Evolutionary conservation across 2,329 filamentous ascomycete species (phyloP).

Genomic region (Verticillium zaregamsianum): DNA sequence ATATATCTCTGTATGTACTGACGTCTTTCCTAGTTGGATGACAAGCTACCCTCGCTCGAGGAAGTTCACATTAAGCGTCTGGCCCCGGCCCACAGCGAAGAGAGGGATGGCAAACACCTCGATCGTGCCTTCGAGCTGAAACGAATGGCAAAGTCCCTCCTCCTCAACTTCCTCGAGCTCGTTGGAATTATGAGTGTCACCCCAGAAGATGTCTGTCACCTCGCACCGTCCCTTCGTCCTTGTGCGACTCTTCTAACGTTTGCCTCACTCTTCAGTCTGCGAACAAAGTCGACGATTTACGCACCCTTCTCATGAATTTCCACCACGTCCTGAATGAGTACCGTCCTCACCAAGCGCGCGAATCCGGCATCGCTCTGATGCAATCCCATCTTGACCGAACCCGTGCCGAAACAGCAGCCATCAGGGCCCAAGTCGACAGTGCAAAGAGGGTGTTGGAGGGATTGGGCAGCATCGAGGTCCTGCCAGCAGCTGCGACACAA

Average conservation of each 20-base stretch:
- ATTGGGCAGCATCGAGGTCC: constrained; percentile 50
- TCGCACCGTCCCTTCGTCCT: not conserved
- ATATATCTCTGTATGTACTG: not conserved
- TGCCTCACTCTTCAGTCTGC: constrained; percentile 41
- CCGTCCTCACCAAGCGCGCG: constrained; percentile 84
- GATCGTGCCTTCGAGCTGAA: constrained; percentile 67
- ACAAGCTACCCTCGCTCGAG: constrained; percentile 62
- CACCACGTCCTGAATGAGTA: constrained; percentile 94
- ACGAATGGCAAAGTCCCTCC: constrained; percentile 74
- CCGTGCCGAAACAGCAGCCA: constrained; percentile 66
- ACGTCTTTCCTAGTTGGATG: constrained; percentile 41
- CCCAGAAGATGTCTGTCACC: constrained; percentile 45
- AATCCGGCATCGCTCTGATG: constrained; percentile 83
- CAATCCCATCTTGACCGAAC: constrained; percentile 74
- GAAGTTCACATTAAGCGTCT: constrained; percentile 60
- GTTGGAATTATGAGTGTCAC: constrained; percentile 66
- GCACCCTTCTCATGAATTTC: constrained; percentile 83
- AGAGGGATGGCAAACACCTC: constrained; percentile 50
- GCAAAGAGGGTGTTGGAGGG: constrained; percentile 70
- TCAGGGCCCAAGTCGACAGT: constrained; percentile 64
- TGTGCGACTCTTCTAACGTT: not conserved
- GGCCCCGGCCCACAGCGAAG: constrained; percentile 29
- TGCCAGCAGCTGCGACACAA: constrained; percentile 4
- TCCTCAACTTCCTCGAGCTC: constrained; percentile 87
- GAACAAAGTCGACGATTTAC: constrained; percentile 72